Evolutionary conservation across 805 yeast genomes (phyloP).

Genomic region (Nakazawaea populi): DNA sequence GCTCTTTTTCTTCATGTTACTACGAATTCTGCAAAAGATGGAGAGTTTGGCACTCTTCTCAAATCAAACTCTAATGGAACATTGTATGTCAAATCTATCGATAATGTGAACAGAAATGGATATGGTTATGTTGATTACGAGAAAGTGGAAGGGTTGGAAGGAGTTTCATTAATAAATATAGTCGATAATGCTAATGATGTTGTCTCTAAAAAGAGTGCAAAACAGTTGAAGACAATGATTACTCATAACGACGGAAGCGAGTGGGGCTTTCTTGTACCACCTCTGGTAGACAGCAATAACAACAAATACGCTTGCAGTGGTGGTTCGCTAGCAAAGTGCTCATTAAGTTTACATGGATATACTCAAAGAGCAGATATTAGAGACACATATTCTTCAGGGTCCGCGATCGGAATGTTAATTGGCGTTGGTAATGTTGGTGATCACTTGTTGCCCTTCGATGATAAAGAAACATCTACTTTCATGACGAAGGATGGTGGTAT

Average conservation of each 20-base stretch:
- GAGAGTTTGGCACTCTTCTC: slow-evolving; percentile 72
- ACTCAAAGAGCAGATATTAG: slow-evolving; percentile 81
- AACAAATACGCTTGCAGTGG: slow-evolving; percentile 45
- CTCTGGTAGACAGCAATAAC: slow-evolving; percentile 56
- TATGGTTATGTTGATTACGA: slow-evolving; percentile 87
- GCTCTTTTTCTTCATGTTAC: slow-evolving; percentile 83
- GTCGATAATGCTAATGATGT: slow-evolving; percentile 53
- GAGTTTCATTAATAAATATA: slow-evolving; percentile 68
- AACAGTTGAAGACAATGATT: slow-evolving; percentile 63
- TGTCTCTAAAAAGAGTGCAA: slow-evolving; percentile 23
- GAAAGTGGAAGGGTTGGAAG: slow-evolving; percentile 76
- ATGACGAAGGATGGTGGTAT: slow-evolving; percentile 88
- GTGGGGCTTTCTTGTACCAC: slow-evolving; percentile 73
- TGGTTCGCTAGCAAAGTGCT: slow-evolving; percentile 51
- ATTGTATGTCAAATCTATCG: slow-evolving; percentile 62
- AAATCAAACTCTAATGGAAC: slow-evolving; percentile 94
- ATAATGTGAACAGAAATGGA: slow-evolving; percentile 66
- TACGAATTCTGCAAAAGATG: slow-evolving; percentile 40
- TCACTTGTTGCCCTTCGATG: slow-evolving; percentile 30
- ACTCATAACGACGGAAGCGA: slow-evolving; percentile 90
- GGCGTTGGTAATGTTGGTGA: slow-evolving; percentile 94
- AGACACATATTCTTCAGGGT: slow-evolving; percentile 81
- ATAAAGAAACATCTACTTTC: slow-evolving; percentile 57
- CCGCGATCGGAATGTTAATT: slow-evolving; percentile 83
- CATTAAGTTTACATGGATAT: slow-evolving; percentile 82